Conservation (phyloP, 75 land plant genomes). For the Selaginella tamariscina region DNA sequence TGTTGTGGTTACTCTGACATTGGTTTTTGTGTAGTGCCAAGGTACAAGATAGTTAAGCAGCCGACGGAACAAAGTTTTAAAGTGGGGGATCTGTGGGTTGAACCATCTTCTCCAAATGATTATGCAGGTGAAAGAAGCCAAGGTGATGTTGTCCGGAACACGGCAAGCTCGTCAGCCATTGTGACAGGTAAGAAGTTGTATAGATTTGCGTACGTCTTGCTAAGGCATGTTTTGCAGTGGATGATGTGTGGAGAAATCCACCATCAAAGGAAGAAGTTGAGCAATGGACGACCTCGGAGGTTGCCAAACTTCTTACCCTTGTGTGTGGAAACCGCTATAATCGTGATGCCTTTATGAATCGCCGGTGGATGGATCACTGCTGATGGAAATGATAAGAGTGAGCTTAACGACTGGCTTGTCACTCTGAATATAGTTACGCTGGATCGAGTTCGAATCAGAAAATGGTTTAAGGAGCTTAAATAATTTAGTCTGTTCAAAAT, state of each 20-base stretch:
- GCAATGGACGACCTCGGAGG: neutral
- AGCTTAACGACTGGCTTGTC: no score
- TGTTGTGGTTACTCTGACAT: neutral
- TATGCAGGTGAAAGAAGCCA: neutral
- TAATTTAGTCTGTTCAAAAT: neutral
- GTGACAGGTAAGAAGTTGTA: neutral
- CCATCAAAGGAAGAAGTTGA: neutral
- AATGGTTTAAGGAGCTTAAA: conserved; percentile 1
- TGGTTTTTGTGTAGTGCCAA: conserved; percentile 1
- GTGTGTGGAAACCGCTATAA: neutral
- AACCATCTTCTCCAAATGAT: neutral
- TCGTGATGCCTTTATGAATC: neutral
- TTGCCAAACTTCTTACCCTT: neutral
- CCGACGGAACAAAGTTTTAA: neutral
- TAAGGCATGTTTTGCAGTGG: neutral
- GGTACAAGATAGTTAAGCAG: neutral
- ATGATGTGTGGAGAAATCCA: neutral
- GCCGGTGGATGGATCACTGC: no score
- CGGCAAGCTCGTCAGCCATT: neutral
- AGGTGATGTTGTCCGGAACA: no score
- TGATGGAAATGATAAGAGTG: no score
- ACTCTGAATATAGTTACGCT: neutral
- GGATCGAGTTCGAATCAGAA: neutral
- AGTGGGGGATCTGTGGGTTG: neutral
- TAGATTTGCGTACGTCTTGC: neutral